Evolutionary conservation across 2,329 filamentous ascomycete genomes (phyloP).

Genomic region (Xylariaceae sp.): DNA sequence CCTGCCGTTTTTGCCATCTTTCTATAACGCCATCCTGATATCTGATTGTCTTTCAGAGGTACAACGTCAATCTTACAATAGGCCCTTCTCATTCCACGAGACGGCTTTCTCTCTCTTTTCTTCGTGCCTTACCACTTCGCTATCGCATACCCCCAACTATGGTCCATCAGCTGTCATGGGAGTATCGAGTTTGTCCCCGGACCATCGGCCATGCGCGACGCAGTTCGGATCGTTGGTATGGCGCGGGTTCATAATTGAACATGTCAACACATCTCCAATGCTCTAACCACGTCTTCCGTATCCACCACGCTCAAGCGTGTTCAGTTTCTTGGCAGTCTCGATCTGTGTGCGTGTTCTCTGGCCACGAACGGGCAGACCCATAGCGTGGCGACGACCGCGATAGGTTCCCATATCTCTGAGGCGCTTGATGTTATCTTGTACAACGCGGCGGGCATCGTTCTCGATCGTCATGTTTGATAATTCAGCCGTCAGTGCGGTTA

Average conservation of each 20-base stretch:
- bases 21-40: not conserved
- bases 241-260: no score
- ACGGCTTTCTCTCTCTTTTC: not conserved
- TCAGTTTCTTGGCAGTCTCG: slow-evolving; percentile 57
- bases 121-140: not conserved
- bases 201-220: no score
- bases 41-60: not conserved
- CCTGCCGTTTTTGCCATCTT: not conserved
- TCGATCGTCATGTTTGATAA: slow-evolving; percentile 91
- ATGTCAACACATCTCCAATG: no score
- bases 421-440: slow-evolving; percentile 81
- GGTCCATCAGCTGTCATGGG: not conserved
- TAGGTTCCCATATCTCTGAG: slow-evolving; percentile 89
- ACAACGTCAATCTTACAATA: not conserved
- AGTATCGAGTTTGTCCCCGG: no score
- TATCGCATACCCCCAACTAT: not conserved
- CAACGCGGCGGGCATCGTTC: slow-evolving; percentile 72
- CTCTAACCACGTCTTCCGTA: slow-evolving; percentile 11
- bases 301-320: slow-evolving; percentile 49
- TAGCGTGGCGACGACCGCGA: slow-evolving; percentile 83
- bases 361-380: slow-evolving; percentile 86
- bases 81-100: not conserved
- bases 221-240: no score
- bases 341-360: slow-evolving; percentile 80
- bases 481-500: slow-evolving; percentile 79